Percentiles rank a stretch among this genome's conserved stretches.
phyloP scores from a whole-genome alignment of 768 basidiomycete species.

The Suillus decipiens region DNA sequence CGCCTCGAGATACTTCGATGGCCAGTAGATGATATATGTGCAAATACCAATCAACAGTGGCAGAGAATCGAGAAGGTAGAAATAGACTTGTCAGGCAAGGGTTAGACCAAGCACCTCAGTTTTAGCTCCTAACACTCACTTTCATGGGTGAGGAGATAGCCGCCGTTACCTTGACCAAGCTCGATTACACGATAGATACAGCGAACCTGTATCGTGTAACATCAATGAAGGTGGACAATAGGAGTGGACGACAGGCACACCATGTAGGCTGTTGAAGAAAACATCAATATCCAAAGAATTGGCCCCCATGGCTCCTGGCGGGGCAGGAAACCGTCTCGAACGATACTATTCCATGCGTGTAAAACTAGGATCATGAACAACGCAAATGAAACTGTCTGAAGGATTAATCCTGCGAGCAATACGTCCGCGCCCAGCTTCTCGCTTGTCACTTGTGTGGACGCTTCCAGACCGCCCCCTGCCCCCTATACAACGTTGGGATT shows the following conservation, averaged over 20 bases:
- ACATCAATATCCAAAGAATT: slow-evolving; percentile 23
- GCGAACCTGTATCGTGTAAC: slow-evolving; percentile 21
- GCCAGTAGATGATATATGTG: slow-evolving; percentile 30
- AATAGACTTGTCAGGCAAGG: slow-evolving; percentile 23
- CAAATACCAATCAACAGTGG: slow-evolving; percentile 29
- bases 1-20: slow-evolving; percentile 23
- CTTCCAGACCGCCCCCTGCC: slow-evolving; percentile 23
- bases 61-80: slow-evolving; percentile 32
- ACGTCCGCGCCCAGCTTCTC: slow-evolving; percentile 17
- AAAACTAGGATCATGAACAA: slow-evolving; percentile 22
- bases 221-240: neutral
- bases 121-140: slow-evolving; percentile 10
- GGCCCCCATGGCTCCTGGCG: slow-evolving; percentile 21
- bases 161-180: slow-evolving; percentile 19
- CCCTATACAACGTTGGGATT: slow-evolving; percentile 16
- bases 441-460: slow-evolving; percentile 11
- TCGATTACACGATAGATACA: slow-evolving; percentile 33
- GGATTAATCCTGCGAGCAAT: slow-evolving; percentile 27
- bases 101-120: neutral
- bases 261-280: slow-evolving; percentile 27
- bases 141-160: slow-evolving; percentile 27
- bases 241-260: slow-evolving; percentile 17
- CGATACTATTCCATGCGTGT: slow-evolving; percentile 17
- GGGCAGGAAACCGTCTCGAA: slow-evolving; percentile 8
- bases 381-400: slow-evolving; percentile 29